Evolutionary conservation across 805 yeast genomes (phyloP), one percentile per base, ranked within the genome.

Genomic region (Wickerhamiella azyma): DNA sequence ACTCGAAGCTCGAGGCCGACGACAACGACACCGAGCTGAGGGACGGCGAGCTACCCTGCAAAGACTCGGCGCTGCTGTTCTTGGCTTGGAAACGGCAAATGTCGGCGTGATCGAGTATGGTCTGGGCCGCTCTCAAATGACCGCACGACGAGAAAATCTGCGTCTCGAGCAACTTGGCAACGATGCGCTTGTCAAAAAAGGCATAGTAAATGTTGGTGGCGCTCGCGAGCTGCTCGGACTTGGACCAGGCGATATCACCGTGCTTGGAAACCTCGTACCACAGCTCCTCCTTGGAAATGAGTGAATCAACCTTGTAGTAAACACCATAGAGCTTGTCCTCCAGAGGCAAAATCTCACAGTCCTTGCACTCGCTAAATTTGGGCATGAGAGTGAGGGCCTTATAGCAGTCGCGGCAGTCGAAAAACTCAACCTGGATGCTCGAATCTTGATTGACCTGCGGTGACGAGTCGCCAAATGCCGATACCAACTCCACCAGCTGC

Each of bases 231-330:
- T 37, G 44, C 24, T 33, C 44, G 26, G 32, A 32, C 21, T 32
- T 32, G 16, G 32, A 21, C 44, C 44, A 41, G 26, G 44, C 44
- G n/a, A 41, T 41, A 18, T 42, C 45, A 7, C 45, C 45, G n/a
- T 24, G 37, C 30, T 42, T 42, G 26, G 40, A 39, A 17, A 42
- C 21, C 28, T 42, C 40, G 28, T 35, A 42, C 39, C 40, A 42
- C 5, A 42, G 39, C 40, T 42, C 40, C 21, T 42, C 45, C 24
- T 42, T 42, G 28, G 45, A 33, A 21, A 42, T 16, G 28, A 9
- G 36, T 33, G 17, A 36, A 16, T 17, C 18, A 28, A 13, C 21
- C 13, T 29, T 42, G 39, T 13, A 42, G 11, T 10, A 26, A n/a
- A 30, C 33, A n/a, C 33, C 40, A 5, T 16, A 10, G n/a, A 36